Conservation (phyloP, 176 grass and related monocot species). For the Bothriochloa decipiens region DNA sequence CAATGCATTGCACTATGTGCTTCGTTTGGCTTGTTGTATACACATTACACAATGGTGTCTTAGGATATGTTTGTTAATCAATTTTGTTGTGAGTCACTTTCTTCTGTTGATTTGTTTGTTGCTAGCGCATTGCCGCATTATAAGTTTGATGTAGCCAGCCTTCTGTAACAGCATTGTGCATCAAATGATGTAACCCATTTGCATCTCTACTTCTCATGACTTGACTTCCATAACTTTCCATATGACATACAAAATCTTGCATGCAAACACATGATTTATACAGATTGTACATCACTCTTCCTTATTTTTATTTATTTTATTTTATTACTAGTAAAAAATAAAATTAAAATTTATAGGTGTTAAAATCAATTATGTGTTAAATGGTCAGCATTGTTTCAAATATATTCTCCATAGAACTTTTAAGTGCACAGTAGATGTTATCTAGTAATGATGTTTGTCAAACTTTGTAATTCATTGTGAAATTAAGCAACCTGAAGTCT, state of each 20-base stretch:
- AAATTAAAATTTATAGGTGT: too few species aligned
- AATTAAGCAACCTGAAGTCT: background rate
- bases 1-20: background rate
- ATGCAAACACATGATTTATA: constrained; percentile 8
- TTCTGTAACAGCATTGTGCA: background rate
- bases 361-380: background rate
- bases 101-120: constrained; percentile 4
- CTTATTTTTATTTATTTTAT: background rate
- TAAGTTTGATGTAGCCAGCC: background rate
- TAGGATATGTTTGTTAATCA: background rate
- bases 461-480: background rate
- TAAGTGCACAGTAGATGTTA: background rate
- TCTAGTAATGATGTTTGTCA: background rate
- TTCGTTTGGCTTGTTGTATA: background rate
- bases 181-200: background rate
- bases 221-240: background rate
- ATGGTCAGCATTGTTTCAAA: background rate
- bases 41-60: background rate
- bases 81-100: background rate
- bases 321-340: too few species aligned
- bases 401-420: background rate
- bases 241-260: background rate
- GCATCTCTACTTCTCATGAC: constrained; percentile 17
- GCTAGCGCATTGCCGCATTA: too few species aligned
- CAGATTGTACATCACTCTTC: background rate